Evolutionary conservation across 805 yeast genomes (phyloP), one percentile per base, ranked within the genome.

Genomic region (Hanseniaspora guilliermondii): DNA sequence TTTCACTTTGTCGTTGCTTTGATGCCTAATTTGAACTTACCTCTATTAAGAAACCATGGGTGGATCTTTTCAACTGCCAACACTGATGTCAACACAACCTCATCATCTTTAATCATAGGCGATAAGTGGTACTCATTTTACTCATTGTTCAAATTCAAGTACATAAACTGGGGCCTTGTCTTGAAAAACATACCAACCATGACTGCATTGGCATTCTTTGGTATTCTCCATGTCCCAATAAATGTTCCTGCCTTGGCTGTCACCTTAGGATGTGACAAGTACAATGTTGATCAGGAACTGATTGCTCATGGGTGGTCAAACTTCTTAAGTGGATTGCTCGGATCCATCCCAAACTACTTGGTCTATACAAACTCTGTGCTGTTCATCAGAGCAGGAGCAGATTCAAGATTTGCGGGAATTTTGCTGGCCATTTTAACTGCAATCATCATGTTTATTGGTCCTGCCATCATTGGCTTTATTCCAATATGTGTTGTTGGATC

Each of bases 401-500:
- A 88, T 62, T 82, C 86, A 35, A 73, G 96, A 47, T 64, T 86
- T 19, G 91, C 97, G 9, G 98, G 98, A 6, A 75, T 88, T n/a
- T 71, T 93, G 74, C 73, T 93, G 52, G 96, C 96, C 0, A 60
- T 77, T 4, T 91, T 89, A 1, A 93, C 98, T 0, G 77, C 77
- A 21, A 76, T 75, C 1, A 82, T 93, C 9, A 85, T 93, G 95
- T 62, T 85, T 27, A 78, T 82, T 8, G 98, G 98, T 0, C 97
- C 97, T 0, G 85, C 77, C 1, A 82, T 91, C n/a, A 87, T 93
- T 63, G 96, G 96, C 0, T 87, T 73, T 64, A 93, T 93, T 48
- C 98, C 98, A 0, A 87, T 93, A 16, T 85, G 95, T 70, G 97
- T 93, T 39, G 98, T 93, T 25, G 97, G 97, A 0, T 79, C 96